Evolutionary conservation across 2,329 filamentous ascomycete genomes (phyloP), one percentile per base, ranked within the genome.

Genomic region (Aspergillus melleus): DNA sequence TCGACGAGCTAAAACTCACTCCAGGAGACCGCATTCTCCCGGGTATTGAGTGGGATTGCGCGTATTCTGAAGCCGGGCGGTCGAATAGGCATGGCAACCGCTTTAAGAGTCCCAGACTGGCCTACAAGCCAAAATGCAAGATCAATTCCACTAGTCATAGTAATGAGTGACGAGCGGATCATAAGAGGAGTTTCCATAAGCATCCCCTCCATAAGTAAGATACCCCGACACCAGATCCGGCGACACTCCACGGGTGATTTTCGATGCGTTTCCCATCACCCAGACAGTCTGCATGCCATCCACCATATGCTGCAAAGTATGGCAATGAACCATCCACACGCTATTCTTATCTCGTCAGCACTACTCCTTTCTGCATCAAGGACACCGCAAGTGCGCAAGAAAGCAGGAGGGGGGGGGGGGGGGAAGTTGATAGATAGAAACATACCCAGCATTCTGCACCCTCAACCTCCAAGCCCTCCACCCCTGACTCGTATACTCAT

Each of bases 391-490:
- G 32, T 12, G 26, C 26, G 1, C 8, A 36, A 10, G 32, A 36
- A 36, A n/a, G n/a, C n/a, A n/a, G n/a, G n/a, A n/a, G n/a, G n/a
- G n/a, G n/a, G n/a, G n/a, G n/a, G n/a, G n/a, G n/a, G n/a, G n/a
- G n/a, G n/a, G n/a, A n/a, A n/a, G n/a, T n/a, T n/a, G n/a, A n/a
- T n/a, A n/a, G 32, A 29, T 36, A 36, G 11, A 36, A 14, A 36
- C 32, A 12, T 36, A 36, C 11, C 32, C 32, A 5, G 81, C 71
- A 58, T 81, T 72, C 9, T 72, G 75, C 0, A 87, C 81, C 3
- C 83, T 75, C 1, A 88, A 71, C 10, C 86, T 76, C 86, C 86
- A 88, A 0, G 80, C 86, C 20, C 86, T 76, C 86, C 86, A 89
- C 0, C 86, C 85, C 0, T 79, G 76, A 2, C 77, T 78, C 6